Evolutionary conservation across 306 rosid species (phyloP).

Genomic region (Psophocarpus tetragonolobus): DNA sequence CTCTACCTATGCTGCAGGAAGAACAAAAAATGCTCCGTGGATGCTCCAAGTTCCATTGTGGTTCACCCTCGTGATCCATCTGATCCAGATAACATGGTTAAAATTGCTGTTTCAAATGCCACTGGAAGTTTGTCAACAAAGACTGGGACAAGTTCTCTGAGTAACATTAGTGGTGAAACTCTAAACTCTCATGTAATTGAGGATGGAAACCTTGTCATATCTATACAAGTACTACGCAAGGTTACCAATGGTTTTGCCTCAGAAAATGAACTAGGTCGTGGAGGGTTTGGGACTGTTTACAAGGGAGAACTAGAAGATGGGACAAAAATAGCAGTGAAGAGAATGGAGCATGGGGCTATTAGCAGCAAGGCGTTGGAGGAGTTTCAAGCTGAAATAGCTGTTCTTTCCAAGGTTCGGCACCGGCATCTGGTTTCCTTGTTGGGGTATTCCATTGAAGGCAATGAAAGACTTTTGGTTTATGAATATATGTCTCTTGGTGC

Average conservation of each 20-base stretch:
- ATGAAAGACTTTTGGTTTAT: slow-evolving; percentile 75
- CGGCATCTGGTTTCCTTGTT: slow-evolving; percentile 76
- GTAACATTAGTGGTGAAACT: slow-evolving; percentile 56
- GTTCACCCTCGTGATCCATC: slow-evolving; percentile 69
- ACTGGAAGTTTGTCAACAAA: slow-evolving; percentile 54
- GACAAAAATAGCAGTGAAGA: slow-evolving; percentile 74
- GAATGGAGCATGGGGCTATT: slow-evolving; percentile 71
- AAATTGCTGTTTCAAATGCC: slow-evolving; percentile 57
- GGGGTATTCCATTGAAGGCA: slow-evolving; percentile 70
- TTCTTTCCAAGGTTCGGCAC: slow-evolving; percentile 81
- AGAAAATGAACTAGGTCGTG: slow-evolving; percentile 76
- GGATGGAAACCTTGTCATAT: slow-evolving; percentile 55
- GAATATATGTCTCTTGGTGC: slow-evolving; percentile 88
- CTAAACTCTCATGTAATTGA: slow-evolving; percentile 54
- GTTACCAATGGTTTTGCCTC: slow-evolving; percentile 61
- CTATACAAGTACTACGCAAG: slow-evolving; percentile 71
- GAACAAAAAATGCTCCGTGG: slow-evolving; percentile 44
- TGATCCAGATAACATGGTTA: slow-evolving; percentile 51
- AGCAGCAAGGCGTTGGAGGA: slow-evolving; percentile 71
- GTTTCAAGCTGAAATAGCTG: slow-evolving; percentile 77
- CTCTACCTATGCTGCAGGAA: slow-evolving; percentile 44
- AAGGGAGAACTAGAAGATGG: slow-evolving; percentile 82
- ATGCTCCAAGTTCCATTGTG: slow-evolving; percentile 58
- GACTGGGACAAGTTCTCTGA: slow-evolving; percentile 50
- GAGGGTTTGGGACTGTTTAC: slow-evolving; percentile 90